Percentiles rank a stretch among this genome's conserved stretches.
phyloP scores from a whole-genome alignment of 495 filamentous ascomycete species.

The Elasticomyces elasticus region DNA sequence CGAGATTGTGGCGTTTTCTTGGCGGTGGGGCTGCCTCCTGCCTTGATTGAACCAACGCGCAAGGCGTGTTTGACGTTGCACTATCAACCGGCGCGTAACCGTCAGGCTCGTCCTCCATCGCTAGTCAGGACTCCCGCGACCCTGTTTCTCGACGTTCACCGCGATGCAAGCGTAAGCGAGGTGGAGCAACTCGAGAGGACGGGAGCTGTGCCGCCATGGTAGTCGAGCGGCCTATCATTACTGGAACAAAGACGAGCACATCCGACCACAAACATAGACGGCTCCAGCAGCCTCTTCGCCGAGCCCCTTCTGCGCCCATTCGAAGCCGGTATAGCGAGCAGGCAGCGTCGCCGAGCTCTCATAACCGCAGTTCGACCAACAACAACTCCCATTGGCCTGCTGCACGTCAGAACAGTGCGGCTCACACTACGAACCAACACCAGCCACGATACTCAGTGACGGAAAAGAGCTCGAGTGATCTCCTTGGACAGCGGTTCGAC shows the following conservation, averaged over 20 bases:
- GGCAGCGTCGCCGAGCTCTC: neutral
- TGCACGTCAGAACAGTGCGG: neutral
- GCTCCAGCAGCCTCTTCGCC: constrained; percentile 3
- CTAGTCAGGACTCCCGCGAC: neutral
- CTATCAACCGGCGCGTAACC: too few species aligned
- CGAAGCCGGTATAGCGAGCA: constrained; percentile 6
- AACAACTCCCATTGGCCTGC: neutral
- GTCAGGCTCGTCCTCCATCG: neutral
- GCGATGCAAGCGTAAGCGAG: neutral
- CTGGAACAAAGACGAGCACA: neutral
- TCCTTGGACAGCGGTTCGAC: constrained; percentile 22
- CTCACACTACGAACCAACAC: neutral
- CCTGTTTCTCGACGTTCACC: neutral
- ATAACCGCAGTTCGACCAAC: neutral
- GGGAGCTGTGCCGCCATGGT: neutral
- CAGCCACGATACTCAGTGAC: constrained; percentile 16
- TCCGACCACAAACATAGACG: neutral
- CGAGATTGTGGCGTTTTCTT: too few species aligned
- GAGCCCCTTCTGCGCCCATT: constrained; percentile 6
- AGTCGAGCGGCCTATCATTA: neutral
- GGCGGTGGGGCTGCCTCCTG: too few species aligned
- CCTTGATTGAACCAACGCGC: too few species aligned
- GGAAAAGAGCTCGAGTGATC: constrained; percentile 16
- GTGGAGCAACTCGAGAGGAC: neutral
- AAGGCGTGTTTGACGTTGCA: too few species aligned